Evolutionary conservation across 2,329 filamentous ascomycete species (phyloP).

Genomic region (Aureobasidium sp.): DNA sequence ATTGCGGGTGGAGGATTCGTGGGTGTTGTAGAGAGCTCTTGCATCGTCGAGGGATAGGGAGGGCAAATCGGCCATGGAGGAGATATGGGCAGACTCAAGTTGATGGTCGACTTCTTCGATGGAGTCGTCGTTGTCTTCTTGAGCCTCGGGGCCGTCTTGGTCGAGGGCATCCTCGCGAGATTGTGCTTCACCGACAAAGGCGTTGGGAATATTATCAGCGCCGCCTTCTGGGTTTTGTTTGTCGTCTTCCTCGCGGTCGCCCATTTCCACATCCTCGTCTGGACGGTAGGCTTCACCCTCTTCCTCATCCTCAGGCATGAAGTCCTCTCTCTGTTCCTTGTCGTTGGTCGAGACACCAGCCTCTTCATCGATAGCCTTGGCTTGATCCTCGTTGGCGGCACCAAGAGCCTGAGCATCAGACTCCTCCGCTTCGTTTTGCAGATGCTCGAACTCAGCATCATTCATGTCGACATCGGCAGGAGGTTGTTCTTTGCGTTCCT

Average conservation of each 20-base stretch:
- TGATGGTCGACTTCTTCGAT: conserved; percentile 45
- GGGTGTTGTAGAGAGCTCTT: conserved; percentile 71
- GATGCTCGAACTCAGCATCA: conserved; percentile 83
- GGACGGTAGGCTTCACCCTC: conserved; percentile 25
- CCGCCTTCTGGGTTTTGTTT: conserved; percentile 17
- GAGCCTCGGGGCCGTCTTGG: conserved; percentile 17
- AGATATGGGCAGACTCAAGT: conserved; percentile 64
- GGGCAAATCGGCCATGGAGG: conserved; percentile 10
- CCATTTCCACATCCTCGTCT: conserved; percentile 32
- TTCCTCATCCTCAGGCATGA: conserved; percentile 20
- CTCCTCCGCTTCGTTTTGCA: conserved; percentile 70
- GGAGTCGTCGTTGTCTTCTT: conserved; percentile 23
- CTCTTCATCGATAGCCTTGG: conserved; percentile 73
- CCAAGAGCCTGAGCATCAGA: conserved; percentile 90
- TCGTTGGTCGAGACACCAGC: conserved; percentile 72
- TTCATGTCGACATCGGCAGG: conserved; percentile 61
- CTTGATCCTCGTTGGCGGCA: conserved; percentile 77
- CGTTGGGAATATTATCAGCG: conserved; percentile 30
- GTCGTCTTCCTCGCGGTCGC: conserved; percentile 20
- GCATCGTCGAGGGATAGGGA: conserved; percentile 40
- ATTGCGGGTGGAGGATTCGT: conserved; percentile 74
- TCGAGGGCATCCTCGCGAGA: conserved; percentile 23
- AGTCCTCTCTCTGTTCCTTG: conserved; percentile 23
- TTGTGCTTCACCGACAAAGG: conserved; percentile 38
- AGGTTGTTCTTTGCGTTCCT: conserved; percentile 41